phyloP scores from a whole-genome alignment of 2,329 filamentous ascomycete species.

The Zelopaecilomyces penicillatus region DNA sequence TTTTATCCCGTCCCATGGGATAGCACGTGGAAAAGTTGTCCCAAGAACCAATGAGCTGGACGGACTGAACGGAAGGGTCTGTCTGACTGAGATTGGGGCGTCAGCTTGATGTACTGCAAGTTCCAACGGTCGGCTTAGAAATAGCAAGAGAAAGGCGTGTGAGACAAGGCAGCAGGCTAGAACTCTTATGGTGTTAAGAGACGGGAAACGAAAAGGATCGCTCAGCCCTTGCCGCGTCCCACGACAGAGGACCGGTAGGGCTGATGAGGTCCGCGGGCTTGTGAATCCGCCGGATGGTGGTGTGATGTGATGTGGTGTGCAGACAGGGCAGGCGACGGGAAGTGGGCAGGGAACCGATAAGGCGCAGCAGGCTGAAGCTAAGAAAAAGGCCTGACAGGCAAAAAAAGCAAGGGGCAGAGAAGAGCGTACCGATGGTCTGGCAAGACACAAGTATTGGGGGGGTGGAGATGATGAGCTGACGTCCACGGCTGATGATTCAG shows the following conservation, averaged over 20 bases:
- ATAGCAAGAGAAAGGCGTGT: constrained; percentile 1
- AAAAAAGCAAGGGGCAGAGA: neutral
- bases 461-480: constrained; percentile 7
- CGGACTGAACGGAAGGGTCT: constrained; percentile 53
- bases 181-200: neutral
- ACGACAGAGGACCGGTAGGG: constrained; percentile 1
- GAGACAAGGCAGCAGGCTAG: constrained; percentile 4
- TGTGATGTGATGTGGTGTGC: neutral
- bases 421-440: constrained; percentile 4
- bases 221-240: neutral
- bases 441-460: neutral
- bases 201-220: constrained; percentile 1
- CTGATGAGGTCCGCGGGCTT: constrained; percentile 1
- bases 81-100: constrained; percentile 41
- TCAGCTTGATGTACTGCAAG: constrained; percentile 11
- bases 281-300: neutral
- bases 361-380: no score
- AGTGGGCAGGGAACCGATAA: neutral
- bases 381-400: neutral
- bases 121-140: constrained; percentile 3
- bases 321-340: neutral
- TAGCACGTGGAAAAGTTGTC: constrained; percentile 82
- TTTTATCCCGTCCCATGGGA: constrained; percentile 70
- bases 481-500: constrained; percentile 4
- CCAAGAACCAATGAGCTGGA: constrained; percentile 86